These are phyloP conservation scores for Mycena vulgaris DNA, from an alignment of 768 basidiomycete genomes.

Conservation along the genomic window DNA sequence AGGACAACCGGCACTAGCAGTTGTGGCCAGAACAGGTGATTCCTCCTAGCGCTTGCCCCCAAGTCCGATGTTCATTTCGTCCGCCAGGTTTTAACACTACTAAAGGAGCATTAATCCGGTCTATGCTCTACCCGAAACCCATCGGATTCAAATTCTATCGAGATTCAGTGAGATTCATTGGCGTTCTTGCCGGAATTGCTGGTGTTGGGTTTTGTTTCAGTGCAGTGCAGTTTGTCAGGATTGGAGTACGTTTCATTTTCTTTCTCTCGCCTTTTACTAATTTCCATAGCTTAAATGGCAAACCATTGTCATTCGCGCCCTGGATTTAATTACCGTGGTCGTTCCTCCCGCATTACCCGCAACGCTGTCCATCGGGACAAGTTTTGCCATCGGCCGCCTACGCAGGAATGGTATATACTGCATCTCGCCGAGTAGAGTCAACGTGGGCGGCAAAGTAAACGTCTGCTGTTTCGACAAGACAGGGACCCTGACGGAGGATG, in stretches of 20 bases:
- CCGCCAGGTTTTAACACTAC: conserved; percentile 93
- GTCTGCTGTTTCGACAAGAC: conserved; percentile 99
- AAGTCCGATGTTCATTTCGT: not conserved
- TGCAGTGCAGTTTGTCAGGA: conserved; percentile 91
- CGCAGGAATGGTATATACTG: conserved; percentile 93
- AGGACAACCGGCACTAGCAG: conserved; percentile 77
- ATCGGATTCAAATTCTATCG: conserved; percentile 99
- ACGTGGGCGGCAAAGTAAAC: conserved; percentile 96
- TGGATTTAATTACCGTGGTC: conserved; percentile 97
- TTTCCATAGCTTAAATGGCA: conserved; percentile 82
- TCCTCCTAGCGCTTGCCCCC: conserved; percentile 3
- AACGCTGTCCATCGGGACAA: conserved; percentile 96
- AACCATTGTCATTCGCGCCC: conserved; percentile 91
- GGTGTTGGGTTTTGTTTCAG: conserved; percentile 92
- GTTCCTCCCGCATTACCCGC: conserved; percentile 98
- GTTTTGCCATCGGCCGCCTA: conserved; percentile 92
- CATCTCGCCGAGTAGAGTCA: conserved; percentile 96
- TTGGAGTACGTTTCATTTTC: conserved; percentile 74
- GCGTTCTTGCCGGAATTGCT: conserved; percentile 93
- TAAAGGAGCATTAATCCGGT: conserved; percentile 94
- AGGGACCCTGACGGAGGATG: conserved; percentile 98
- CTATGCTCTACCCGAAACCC: conserved; percentile 99
- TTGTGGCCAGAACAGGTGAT: conserved; percentile 90
- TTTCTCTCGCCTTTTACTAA: conserved; percentile 5
- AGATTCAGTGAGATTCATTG: conserved; percentile 92